Percentiles rank a stretch among this genome's conserved stretches.
Conservation (phyloP, 2,329 filamentous ascomycete species). For the Aschersonia sp. region DNA sequence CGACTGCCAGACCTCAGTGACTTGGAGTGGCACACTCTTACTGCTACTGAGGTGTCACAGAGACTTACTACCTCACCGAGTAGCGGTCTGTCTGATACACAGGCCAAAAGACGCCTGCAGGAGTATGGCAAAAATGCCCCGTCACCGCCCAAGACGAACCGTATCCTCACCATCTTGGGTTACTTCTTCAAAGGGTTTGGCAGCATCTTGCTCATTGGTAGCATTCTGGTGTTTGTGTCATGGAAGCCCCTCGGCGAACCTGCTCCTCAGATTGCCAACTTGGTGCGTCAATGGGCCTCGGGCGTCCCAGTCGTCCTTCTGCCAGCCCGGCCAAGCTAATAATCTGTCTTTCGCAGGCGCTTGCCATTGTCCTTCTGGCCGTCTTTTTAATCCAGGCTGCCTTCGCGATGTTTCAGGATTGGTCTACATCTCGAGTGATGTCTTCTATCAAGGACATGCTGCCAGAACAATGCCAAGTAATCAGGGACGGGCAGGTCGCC, state of each 20-base stretch:
- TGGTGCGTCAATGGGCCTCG: conserved; percentile 12
- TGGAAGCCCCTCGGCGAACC: conserved; percentile 65
- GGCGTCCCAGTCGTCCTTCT: too few relatives aligned
- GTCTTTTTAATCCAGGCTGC: conserved; percentile 57
- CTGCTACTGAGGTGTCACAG: conserved; percentile 40
- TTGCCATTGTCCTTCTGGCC: conserved; percentile 57
- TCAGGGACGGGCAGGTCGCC: conserved; percentile 41
- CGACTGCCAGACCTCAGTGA: conserved; percentile 36
- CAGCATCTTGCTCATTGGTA: conserved; percentile 51
- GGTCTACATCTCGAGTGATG: conserved; percentile 66
- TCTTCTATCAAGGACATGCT: conserved; percentile 67
- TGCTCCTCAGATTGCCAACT: conserved; percentile 48
- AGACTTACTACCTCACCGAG: conserved; percentile 41
- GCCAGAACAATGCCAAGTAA: conserved; percentile 54
- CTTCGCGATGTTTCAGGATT: conserved; percentile 62
- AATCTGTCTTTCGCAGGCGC: conserved; percentile 23
- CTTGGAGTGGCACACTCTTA: conserved; percentile 54
- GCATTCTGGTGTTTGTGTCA: conserved; percentile 60
- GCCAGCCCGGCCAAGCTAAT: not conserved
- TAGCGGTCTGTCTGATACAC: conserved; percentile 45
- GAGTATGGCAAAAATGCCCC: conserved; percentile 55
- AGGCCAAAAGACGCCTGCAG: conserved; percentile 36
- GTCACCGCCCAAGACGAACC: conserved; percentile 48
- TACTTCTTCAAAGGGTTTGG: conserved; percentile 74
- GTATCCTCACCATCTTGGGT: conserved; percentile 40